Evolutionary conservation across 345 rosid genomes (phyloP).

Genomic region (Rhodamnia argentea): DNA sequence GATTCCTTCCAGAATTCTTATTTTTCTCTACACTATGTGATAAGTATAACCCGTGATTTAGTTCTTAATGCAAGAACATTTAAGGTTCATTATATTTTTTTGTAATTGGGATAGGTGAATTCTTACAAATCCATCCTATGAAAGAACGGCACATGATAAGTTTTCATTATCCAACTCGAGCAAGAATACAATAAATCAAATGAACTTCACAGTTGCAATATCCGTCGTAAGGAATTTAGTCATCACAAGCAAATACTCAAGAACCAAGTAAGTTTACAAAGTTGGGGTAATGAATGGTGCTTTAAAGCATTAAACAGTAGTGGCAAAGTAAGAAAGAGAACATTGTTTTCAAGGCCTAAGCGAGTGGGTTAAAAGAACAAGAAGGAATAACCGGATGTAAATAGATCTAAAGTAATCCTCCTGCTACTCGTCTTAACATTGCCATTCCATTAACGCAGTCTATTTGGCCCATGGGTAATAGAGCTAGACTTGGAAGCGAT

Average conservation of each 20-base stretch:
- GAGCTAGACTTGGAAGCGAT: not conserved
- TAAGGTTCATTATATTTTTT: no score
- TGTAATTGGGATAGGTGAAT: not conserved
- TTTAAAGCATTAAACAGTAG: not conserved
- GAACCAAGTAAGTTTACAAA: not conserved
- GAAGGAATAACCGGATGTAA: not conserved
- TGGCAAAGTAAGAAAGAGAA: not conserved
- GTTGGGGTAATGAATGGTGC: rapidly evolving
- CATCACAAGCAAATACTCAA: not conserved
- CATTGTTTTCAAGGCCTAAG: not conserved
- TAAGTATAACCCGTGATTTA: not conserved
- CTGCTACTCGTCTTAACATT: rapidly evolving
- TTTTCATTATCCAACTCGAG: rapidly evolving
- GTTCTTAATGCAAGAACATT: not conserved
- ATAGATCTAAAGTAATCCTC: not conserved
- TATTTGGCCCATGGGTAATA: not conserved
- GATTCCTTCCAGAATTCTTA: no score
- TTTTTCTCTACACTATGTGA: no score
- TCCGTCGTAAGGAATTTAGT: not conserved
- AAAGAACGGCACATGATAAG: not conserved
- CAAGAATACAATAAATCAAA: not conserved
- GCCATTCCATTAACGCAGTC: no score
- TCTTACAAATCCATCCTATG: not conserved
- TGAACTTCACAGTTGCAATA: not conserved
- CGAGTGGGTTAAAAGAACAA: not conserved